Conservation (phyloP, 768 basidiomycete species). For the Suillus ampliporus region DNA sequence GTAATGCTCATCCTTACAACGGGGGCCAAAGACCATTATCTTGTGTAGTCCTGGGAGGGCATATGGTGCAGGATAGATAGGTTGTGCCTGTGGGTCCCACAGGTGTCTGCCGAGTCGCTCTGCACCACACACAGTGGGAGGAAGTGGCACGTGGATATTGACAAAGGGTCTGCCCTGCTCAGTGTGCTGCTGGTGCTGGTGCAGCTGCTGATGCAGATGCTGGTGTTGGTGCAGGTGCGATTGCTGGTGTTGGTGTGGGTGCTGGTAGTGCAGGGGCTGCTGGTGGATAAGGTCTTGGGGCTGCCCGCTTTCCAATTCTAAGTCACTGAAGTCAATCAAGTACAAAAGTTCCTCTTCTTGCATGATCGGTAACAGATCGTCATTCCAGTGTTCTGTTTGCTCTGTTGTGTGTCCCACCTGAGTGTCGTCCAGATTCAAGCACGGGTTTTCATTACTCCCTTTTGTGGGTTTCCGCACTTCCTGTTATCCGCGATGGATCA, state of each 20-base stretch:
- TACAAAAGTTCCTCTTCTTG: not conserved
- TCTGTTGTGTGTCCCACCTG: not conserved
- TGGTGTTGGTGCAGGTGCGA: not conserved
- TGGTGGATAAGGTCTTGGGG: too few relatives aligned
- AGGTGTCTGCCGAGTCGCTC: not conserved
- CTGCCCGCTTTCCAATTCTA: not conserved
- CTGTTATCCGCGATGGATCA: not conserved
- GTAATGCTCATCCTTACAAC: not conserved
- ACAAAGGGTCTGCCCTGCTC: too few relatives aligned
- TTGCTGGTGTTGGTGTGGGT: too few relatives aligned
- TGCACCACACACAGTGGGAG: too few relatives aligned
- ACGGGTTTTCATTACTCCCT: not conserved
- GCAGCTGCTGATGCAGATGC: too few relatives aligned
- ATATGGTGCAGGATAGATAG: not conserved
- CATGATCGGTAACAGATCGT: not conserved
- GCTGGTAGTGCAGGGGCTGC: too few relatives aligned
- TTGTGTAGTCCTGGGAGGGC: not conserved
- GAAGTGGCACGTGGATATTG: too few relatives aligned
- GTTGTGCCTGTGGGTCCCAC: not conserved
- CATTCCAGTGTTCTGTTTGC: not conserved
- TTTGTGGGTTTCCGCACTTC: not conserved
- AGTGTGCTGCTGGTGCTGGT: not conserved
- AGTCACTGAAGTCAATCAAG: not conserved
- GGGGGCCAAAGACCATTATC: not conserved
- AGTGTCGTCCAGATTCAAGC: not conserved